Conservation (phyloP, 768 basidiomycete species). For the Lentinula edodes region DNA sequence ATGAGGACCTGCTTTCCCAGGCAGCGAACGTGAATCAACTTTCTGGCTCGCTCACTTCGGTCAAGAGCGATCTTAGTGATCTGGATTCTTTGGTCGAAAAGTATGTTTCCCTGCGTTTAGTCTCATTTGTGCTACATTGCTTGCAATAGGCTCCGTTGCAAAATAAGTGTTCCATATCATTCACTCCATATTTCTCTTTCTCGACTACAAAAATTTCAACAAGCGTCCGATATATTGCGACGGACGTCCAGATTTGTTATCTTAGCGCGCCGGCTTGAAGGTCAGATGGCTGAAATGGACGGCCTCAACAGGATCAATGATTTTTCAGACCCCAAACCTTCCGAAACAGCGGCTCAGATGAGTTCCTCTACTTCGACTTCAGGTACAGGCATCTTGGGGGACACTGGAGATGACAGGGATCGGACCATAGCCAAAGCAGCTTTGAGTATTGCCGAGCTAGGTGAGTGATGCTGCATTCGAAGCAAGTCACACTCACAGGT, state of each 20-base stretch:
- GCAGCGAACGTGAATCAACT: constrained; percentile 73
- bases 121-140: constrained; percentile 12
- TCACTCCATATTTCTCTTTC: constrained; percentile 65
- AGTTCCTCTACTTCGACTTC: constrained; percentile 8
- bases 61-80: constrained; percentile 66
- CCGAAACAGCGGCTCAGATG: neutral
- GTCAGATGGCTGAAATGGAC: constrained; percentile 77
- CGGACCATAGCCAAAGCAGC: constrained; percentile 90
- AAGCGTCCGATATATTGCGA: constrained; percentile 80
- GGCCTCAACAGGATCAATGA: neutral
- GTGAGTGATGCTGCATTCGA: constrained; percentile 36
- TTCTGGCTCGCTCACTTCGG: constrained; percentile 60
- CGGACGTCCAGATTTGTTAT: constrained; percentile 81
- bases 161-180: constrained; percentile 82
- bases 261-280: constrained; percentile 75
- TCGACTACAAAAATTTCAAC: constrained; percentile 73
- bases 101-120: constrained; percentile 32
- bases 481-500: neutral
- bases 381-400: constrained; percentile 15
- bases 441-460: constrained; percentile 87
- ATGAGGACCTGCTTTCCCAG: constrained; percentile 75
- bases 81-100: constrained; percentile 74
- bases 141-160: constrained; percentile 61
- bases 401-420: constrained; percentile 75
- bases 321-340: neutral